A percentile compares a stretch with the other conserved stretches of the same genome.
phyloP scores from a whole-genome alignment of 1,284 basidiomycete genomes.

The Naganishia cerealis region DNA sequence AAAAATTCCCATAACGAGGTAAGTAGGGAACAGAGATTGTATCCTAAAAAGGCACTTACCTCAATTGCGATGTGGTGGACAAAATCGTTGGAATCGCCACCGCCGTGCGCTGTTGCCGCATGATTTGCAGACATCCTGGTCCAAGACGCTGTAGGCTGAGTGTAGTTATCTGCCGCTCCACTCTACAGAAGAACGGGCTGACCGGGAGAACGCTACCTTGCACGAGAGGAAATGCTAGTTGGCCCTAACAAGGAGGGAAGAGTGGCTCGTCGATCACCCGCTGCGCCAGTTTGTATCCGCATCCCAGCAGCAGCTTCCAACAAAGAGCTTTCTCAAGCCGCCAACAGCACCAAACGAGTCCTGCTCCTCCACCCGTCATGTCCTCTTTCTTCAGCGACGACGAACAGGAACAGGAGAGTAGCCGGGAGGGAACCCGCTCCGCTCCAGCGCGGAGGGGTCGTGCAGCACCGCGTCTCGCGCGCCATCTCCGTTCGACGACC shows the following conservation, averaged over 20 bases:
- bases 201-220: no score
- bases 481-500: constrained; percentile 18
- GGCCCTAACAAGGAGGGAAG: no score
- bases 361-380: constrained; percentile 18
- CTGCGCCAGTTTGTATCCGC: no score
- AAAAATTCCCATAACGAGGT: neutral
- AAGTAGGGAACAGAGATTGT: neutral
- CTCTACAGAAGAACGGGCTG: neutral
- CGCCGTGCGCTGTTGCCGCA: neutral
- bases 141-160: no score
- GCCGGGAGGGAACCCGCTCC: neutral
- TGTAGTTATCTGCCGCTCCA: neutral
- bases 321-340: no score
- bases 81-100: constrained; percentile 58
- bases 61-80: constrained; percentile 72
- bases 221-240: no score
- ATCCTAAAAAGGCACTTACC: constrained; percentile 38
- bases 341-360: no score
- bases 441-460: neutral
- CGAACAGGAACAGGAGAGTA: constrained; percentile 23
- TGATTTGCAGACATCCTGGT: constrained; percentile 15
- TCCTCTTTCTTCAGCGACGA: constrained; percentile 37
- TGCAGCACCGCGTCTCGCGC: constrained; percentile 27
- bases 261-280: no score
- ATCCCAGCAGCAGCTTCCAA: no score